Evolutionary conservation across 805 yeast genomes (phyloP).

Genomic region (Vanderwaltozyma polyspora): DNA sequence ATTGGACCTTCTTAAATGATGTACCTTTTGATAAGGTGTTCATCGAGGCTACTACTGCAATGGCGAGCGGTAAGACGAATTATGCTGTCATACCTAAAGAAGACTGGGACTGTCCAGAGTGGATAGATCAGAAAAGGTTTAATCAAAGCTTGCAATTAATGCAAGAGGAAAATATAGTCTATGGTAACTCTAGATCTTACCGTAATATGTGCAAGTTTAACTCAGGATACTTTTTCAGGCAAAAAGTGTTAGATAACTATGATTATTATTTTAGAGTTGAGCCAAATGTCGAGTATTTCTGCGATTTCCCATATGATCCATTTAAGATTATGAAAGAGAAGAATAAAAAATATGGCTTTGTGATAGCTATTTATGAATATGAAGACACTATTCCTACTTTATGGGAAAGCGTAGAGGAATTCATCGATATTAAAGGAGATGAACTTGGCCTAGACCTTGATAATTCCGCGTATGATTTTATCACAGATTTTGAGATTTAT

Average conservation of each 20-base stretch:
- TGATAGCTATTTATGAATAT: conserved; percentile 73
- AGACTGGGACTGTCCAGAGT: conserved; percentile 70
- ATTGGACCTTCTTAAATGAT: conserved; percentile 74
- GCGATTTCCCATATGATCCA: conserved; percentile 80
- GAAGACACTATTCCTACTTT: conserved; percentile 75
- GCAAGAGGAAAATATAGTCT: conserved; percentile 40
- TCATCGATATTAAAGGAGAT: conserved; percentile 44
- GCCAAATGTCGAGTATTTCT: conserved; percentile 79
- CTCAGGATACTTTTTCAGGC: conserved; percentile 81
- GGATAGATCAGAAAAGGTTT: conserved; percentile 51
- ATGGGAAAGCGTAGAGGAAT: conserved; percentile 64
- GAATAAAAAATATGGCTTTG: conserved; percentile 76
- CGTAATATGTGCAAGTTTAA: conserved; percentile 95
- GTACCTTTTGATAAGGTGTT: conserved; percentile 56
- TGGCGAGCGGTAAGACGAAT: conserved; percentile 54
- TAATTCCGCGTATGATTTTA: conserved; percentile 26
- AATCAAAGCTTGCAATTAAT: conserved; percentile 36
- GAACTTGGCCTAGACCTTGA: conserved; percentile 23
- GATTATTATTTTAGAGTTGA: conserved; percentile 94
- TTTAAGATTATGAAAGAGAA: conserved; percentile 69
- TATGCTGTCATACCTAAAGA: conserved; percentile 55
- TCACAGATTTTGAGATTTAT: conserved; percentile 40
- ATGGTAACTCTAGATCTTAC: conserved; percentile 56
- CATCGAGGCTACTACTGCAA: conserved; percentile 44
- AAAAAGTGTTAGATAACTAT: conserved; percentile 55